Evolutionary conservation across 2,329 filamentous ascomycete genomes (phyloP), one percentile per base, ranked within the genome.

Genomic region (Monosporascus sp.): DNA sequence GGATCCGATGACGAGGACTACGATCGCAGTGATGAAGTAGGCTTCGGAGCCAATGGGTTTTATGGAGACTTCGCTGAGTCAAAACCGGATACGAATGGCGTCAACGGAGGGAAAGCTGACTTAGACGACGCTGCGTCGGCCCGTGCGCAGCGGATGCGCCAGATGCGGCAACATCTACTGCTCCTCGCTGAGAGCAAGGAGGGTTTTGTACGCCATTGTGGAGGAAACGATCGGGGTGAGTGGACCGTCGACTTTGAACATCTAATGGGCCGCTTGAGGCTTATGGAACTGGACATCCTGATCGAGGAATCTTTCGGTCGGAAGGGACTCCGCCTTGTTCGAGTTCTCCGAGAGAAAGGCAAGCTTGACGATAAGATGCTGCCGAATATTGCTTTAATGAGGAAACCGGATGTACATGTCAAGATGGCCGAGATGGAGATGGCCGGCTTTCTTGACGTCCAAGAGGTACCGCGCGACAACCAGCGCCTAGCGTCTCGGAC

Each of bases 291-390:
- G 31, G 90, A 97, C 68, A 84, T 85, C 15, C 86, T 91, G 43
- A 87, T 97, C 52, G 82, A 88, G 57, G 83, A 90, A 50, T 83
- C 84, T 2, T 91, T 90, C 61, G 91, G 90, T 7, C 81, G 82
- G 7, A 77, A 88, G 47, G 90, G 90, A 1, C 80, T 93, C 18
- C 88, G 93, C 8, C 77, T 99, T n/a, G 81, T 91, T 20, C 87
- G 90, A 20, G 90, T 97, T 52, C 79, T 99, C 20, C 82, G 88
- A 39, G 85, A 88, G 54, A 90, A 92, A 65, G 94, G 94, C 50
- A 96, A 94, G 66, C 77, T 97, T n/a, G 93, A 97, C 60, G 94
- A 99, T 70, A 96, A 95, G 70, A 86, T 89, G 55, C 78, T 97
- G 14, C 88, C 89, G 38, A 85, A 85, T 48, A 79, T 91, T 52